These are phyloP conservation scores for Ganoderma sinense DNA, from an alignment of 1,284 basidiomycete species.

Conservation along the genomic window DNA sequence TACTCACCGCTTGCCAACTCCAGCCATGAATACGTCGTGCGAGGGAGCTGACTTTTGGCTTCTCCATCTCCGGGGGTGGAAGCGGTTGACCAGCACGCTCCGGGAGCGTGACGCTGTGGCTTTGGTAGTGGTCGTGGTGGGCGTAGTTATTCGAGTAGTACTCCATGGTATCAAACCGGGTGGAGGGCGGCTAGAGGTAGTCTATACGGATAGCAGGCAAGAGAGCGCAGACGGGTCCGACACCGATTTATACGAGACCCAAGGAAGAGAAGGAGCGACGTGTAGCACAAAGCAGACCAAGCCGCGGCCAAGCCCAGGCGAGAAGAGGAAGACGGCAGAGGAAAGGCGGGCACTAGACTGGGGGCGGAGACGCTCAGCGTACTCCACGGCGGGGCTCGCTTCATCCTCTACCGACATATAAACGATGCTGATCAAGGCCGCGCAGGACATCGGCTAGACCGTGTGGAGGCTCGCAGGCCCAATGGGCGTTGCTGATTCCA, in stretches of 20 bases:
- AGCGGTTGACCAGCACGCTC: constrained; percentile 14
- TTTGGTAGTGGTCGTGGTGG: constrained; percentile 9
- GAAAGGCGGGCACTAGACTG: constrained; percentile 22
- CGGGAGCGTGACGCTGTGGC: constrained; percentile 22
- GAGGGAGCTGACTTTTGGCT: constrained; percentile 32
- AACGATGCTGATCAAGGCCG: constrained; percentile 13
- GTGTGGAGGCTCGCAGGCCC: not conserved
- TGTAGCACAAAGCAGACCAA: constrained; percentile 5
- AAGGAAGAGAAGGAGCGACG: constrained; percentile 11
- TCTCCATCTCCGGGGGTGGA: not conserved
- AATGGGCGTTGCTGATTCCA: not conserved
- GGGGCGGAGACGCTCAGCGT: constrained; percentile 30
- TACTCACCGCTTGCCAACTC: constrained; percentile 55
- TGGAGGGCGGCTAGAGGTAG: not conserved
- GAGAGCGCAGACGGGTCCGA: not conserved
- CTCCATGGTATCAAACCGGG: not conserved
- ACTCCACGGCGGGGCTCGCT: constrained; percentile 17
- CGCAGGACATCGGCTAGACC: constrained; percentile 10
- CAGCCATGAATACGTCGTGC: constrained; percentile 56
- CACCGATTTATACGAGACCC: constrained; percentile 13
- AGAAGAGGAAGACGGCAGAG: constrained; percentile 2
- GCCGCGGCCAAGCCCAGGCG: constrained; percentile 25
- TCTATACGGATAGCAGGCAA: not conserved
- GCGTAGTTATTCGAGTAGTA: not conserved
- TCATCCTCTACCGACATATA: constrained; percentile 11